A percentile compares a stretch with the other conserved stretches of the same genome.
Evolutionary conservation across 495 filamentous ascomycete genomes (phyloP).

Genomic region (Monascus purpureus): DNA sequence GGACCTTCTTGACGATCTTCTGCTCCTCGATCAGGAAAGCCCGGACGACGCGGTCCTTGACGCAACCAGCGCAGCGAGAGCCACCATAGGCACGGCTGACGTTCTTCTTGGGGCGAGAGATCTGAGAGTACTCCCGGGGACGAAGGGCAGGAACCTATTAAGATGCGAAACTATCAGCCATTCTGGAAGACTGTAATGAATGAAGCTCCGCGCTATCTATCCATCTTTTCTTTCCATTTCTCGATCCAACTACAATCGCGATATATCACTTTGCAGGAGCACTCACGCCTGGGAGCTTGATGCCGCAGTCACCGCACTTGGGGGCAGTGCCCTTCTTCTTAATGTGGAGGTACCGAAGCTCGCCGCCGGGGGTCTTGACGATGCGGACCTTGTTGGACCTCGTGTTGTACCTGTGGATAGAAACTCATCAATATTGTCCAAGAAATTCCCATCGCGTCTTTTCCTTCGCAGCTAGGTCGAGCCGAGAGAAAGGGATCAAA

Average conservation of each 20-base stretch:
- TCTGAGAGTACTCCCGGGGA: slow-evolving; percentile 87
- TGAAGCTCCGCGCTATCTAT: no score
- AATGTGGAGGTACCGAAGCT: slow-evolving; percentile 90
- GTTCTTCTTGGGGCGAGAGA: slow-evolving; percentile 97
- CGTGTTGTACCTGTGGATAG: slow-evolving; percentile 71
- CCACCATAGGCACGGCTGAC: slow-evolving; percentile 97
- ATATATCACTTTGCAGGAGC: slow-evolving; percentile 13
- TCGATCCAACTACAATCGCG: slow-evolving; percentile 7
- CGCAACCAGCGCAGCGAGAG: slow-evolving; percentile 94
- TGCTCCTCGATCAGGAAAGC: slow-evolving; percentile 99
- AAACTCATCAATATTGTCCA: slow-evolving; percentile 22
- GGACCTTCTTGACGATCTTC: slow-evolving; percentile 99
- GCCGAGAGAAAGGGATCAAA: slow-evolving; percentile 14
- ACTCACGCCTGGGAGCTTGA: slow-evolving; percentile 90
- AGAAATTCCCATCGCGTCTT: slow-evolving; percentile 3
- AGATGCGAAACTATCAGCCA: slow-evolving; percentile 10
- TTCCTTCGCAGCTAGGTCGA: slow-evolving; percentile 5
- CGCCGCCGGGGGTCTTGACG: slow-evolving; percentile 89
- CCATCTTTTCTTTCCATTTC: no score
- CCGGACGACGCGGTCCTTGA: slow-evolving; percentile 91
- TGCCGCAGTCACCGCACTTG: slow-evolving; percentile 97
- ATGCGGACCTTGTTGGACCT: slow-evolving; percentile 91
- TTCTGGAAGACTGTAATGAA: no score
- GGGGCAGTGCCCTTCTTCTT: slow-evolving; percentile 95
- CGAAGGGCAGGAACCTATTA: slow-evolving; percentile 84